These are phyloP conservation scores for Apiosordaria backusii DNA, from an alignment of 495 filamentous ascomycete genomes.

Conservation along the genomic window DNA sequence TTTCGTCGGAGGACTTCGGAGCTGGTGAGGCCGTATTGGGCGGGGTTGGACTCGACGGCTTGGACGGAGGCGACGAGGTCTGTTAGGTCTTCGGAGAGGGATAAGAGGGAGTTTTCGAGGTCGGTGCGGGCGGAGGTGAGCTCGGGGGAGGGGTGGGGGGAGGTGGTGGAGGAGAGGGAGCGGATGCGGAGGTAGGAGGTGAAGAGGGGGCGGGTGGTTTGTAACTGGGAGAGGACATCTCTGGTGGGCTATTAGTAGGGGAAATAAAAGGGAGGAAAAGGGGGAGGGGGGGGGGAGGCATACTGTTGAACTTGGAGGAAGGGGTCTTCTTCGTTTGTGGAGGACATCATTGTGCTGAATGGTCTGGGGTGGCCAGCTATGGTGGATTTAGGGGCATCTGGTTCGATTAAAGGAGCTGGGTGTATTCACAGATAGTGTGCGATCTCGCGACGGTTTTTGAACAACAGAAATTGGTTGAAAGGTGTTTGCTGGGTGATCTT, in stretches of 20 bases:
- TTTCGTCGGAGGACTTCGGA: slow-evolving; percentile 78
- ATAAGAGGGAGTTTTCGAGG: slow-evolving; percentile 69
- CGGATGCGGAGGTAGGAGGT: slow-evolving; percentile 95
- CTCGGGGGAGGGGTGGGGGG: slow-evolving; percentile 64
- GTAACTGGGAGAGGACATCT: slow-evolving; percentile 80
- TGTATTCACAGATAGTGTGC: background rate
- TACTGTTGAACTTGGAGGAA: slow-evolving; percentile 93
- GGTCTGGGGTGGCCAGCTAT: slow-evolving; percentile 7
- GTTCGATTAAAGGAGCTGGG: background rate
- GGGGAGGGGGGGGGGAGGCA: slow-evolving; percentile 21
- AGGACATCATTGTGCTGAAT: slow-evolving; percentile 58
- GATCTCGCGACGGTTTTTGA: background rate
- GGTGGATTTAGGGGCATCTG: background rate
- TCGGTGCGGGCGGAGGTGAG: slow-evolving; percentile 78
- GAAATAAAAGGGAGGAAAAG: background rate
- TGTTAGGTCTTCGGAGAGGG: slow-evolving; percentile 78
- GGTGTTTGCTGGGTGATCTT: background rate
- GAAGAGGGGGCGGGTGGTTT: slow-evolving; percentile 78
- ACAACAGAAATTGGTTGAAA: background rate
- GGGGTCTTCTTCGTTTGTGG: slow-evolving; percentile 73
- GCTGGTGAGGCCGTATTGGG: slow-evolving; percentile 80
- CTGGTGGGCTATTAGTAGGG: slow-evolving; percentile 36
- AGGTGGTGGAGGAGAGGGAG: slow-evolving; percentile 57
- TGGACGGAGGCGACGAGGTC: slow-evolving; percentile 86
- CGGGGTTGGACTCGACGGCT: slow-evolving; percentile 84